Percentiles rank a stretch among this genome's conserved stretches.
Conservation (phyloP, 1,284 basidiomycete genomes). For the Papiliotrema flavescens region DNA sequence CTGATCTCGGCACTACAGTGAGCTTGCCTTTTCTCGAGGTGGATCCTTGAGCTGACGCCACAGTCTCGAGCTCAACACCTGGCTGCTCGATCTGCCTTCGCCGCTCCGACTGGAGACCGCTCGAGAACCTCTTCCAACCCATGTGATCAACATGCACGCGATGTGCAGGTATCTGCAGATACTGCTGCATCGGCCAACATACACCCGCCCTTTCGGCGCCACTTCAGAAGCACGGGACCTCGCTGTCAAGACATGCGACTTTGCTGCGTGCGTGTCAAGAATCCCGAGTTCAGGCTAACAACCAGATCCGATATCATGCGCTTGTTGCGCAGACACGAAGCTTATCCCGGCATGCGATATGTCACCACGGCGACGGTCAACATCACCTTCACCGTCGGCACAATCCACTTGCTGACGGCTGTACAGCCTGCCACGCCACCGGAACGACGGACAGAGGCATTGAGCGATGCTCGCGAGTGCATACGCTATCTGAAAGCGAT, state of each 20-base stretch:
- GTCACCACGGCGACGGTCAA: slow-evolving; percentile 29
- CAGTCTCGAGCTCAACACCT: slow-evolving; percentile 5
- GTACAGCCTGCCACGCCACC: slow-evolving; percentile 7
- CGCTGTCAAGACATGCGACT: slow-evolving; percentile 16
- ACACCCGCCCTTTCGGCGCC: slow-evolving; percentile 7
- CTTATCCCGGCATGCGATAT: slow-evolving; percentile 30
- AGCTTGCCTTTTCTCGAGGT: background rate
- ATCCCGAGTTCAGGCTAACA: background rate
- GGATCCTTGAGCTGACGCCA: background rate
- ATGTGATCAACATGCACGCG: slow-evolving; percentile 22
- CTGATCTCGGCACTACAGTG: slow-evolving; percentile 4
- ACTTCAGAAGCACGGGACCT: slow-evolving; percentile 5
- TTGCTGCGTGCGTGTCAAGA: slow-evolving; percentile 12
- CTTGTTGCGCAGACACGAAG: slow-evolving; percentile 22
- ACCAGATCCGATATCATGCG: slow-evolving; percentile 15
- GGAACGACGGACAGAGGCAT: slow-evolving; percentile 3
- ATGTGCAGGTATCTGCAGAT: slow-evolving; percentile 15
- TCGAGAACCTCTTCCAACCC: slow-evolving; percentile 10
- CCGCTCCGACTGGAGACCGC: slow-evolving; percentile 6
- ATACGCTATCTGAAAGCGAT: slow-evolving; percentile 12
- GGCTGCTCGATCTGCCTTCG: slow-evolving; percentile 7
- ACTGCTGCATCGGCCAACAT: slow-evolving; percentile 21
- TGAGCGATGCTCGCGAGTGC: slow-evolving; percentile 9
- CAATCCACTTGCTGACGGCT: slow-evolving; percentile 30
- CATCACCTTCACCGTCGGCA: slow-evolving; percentile 32